Conservation (phyloP, 2,329 filamentous ascomycete species). For the Beauveria rudraprayagi region DNA sequence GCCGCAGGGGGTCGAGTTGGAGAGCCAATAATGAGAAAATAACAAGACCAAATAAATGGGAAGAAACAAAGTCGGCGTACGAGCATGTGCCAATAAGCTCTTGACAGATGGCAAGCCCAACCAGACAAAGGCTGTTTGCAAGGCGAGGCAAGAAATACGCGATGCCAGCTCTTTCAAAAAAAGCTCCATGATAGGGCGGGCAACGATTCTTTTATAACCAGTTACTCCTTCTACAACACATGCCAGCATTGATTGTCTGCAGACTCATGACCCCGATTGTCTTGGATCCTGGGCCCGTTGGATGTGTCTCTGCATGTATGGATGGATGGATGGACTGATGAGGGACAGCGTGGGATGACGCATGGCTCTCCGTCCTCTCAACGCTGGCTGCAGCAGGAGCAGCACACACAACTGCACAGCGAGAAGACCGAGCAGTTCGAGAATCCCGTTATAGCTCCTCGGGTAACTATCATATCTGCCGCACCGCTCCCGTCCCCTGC, state of each 20-base stretch:
- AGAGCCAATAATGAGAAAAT: not conserved
- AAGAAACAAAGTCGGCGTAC: no score
- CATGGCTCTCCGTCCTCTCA: not conserved
- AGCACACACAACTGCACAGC: not conserved
- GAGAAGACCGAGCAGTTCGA: not conserved
- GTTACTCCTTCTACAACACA: not conserved
- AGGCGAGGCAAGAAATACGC: not conserved
- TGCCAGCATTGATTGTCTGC: not conserved
- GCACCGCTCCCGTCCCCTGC: not conserved
- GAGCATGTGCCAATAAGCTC: not conserved
- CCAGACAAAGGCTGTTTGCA: not conserved
- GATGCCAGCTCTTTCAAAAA: not conserved
- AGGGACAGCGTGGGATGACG: not conserved
- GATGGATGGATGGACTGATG: not conserved
- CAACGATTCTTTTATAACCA: not conserved
- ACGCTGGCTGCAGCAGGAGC: not conserved
- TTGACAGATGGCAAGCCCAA: not conserved
- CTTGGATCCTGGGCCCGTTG: not conserved
- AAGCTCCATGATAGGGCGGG: not conserved
- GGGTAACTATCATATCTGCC: not conserved
- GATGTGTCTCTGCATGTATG: conserved; percentile 4
- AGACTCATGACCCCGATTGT: not conserved
- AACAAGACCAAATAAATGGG: not conserved
- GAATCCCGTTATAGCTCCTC: not conserved
- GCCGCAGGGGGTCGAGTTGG: not conserved